Base-by-base conservation (phyloP, 305 asterid genomes). In the Fraxinus latifolia region DNA sequence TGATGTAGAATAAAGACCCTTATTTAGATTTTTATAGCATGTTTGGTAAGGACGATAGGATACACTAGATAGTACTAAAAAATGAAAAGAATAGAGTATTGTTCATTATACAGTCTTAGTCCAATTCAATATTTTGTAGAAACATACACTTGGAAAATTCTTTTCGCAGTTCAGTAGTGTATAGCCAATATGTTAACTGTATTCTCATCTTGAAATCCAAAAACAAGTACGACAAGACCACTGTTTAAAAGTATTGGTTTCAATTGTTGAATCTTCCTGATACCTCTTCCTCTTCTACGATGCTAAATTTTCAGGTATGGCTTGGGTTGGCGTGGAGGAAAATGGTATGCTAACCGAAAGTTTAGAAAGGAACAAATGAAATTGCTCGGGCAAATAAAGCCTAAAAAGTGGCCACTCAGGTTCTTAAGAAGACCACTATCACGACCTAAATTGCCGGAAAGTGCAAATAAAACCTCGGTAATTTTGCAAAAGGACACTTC, bases 271-370 rank as follows among this genome's bases (percentile, higher is more conserved):
- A 21, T 65, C 73, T 65, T 76, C 37, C 36, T 60, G 36, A 47
- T 31, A 17, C 23, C 9, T 58, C 50, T 44, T 14, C 44, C 12
- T 53, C 37, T 50, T 50, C 2, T 50, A 32, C 70, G 71, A 29
- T 33, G 47, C 47, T 36, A 50, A 80, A 78, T 58, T 29, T 89
- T 82, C 90, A 95, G 98, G 83, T 95, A 90, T 47, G 84, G 91
- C 53, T 87, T 93, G 88, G 98, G 98, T 67, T 95, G 97, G 97
- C 93, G 97, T 4, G 93, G 98, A 21, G 98, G 98, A 79, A 90
- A 86, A 77, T 91, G 96, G 98, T 95, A 84, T 34, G 82, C 92
- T 33, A 86, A 86, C 86, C 86, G 92, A 55, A 90, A 84, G 86
- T 87, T 89, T 74, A 78, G 93, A 81, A 90, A 80, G 87, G 97